Conservation (phyloP, 257 asterid genomes). For the Ophiorrhiza pumila region DNA sequence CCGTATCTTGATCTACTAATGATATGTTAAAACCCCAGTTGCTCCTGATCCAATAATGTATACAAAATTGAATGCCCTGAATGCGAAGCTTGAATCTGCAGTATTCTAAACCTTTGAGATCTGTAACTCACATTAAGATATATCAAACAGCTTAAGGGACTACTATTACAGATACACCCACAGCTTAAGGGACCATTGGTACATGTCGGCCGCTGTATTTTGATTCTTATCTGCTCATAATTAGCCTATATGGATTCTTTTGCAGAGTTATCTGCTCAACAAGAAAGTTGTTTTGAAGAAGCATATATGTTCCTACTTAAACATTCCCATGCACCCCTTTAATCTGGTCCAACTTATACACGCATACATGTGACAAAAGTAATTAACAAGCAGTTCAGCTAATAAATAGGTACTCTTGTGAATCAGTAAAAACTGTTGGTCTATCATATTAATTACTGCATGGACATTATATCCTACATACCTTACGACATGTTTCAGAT, state of each 20-base stretch:
- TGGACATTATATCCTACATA: no score
- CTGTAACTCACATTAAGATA: not conserved
- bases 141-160: not conserved
- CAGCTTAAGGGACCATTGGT: not conserved
- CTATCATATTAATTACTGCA: not conserved
- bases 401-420: no score
- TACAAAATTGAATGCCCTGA: not conserved
- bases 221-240: not conserved
- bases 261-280: not conserved
- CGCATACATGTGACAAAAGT: not conserved
- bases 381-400: not conserved
- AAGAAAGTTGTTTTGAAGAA: not conserved
- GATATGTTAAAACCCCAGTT: not conserved
- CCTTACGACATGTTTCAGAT: not conserved
- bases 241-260: not conserved
- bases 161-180: not conserved
- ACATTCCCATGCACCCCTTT: not conserved
- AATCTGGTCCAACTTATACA: not conserved
- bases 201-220: not conserved
- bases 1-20: not conserved
- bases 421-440: not conserved
- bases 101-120: not conserved
- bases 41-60: not conserved
- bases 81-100: not conserved
- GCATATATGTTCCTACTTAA: not conserved